These are phyloP conservation scores for Leccinum boreale DNA, from an alignment of 768 basidiomycete genomes.

Conservation along the genomic window DNA sequence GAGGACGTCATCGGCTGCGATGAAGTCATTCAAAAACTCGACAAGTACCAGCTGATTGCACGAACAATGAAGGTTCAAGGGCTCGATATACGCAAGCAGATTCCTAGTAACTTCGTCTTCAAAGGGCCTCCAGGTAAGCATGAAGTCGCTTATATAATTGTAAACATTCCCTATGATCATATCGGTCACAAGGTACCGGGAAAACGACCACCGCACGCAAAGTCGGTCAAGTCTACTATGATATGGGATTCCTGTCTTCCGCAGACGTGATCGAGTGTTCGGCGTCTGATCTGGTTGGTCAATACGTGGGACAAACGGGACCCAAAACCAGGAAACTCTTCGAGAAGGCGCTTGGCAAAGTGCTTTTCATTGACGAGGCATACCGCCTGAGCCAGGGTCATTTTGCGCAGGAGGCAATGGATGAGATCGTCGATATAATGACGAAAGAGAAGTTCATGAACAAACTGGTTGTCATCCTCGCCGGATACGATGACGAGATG, in stretches of 20 bases:
- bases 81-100: conserved; percentile 44
- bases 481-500: conserved; percentile 70
- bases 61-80: conserved; percentile 37
- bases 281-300: conserved; percentile 64
- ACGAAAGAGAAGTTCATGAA: conserved; percentile 55
- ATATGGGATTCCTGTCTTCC: conserved; percentile 55
- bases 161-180: background rate
- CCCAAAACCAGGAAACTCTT: conserved; percentile 60
- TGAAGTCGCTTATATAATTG: background rate
- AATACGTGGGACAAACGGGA: conserved; percentile 71
- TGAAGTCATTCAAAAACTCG: conserved; percentile 46
- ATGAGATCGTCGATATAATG: conserved; percentile 63
- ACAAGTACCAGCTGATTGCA: conserved; percentile 52
- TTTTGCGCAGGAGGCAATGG: conserved; percentile 69
- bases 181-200: conserved; percentile 47
- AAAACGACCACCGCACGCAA: conserved; percentile 64
- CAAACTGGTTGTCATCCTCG: conserved; percentile 64
- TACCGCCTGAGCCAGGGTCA: conserved; percentile 59
- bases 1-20: conserved; percentile 62
- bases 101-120: conserved; percentile 67
- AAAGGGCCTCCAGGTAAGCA: conserved; percentile 66
- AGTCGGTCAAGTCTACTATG: conserved; percentile 59
- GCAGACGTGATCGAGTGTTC: conserved; percentile 64
- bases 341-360: conserved; percentile 62
- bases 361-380: conserved; percentile 72